Percentiles rank a stretch among this genome's conserved stretches.
These are phyloP conservation scores for Gloeopeniophorella convolvens DNA, from an alignment of 768 basidiomycete species.

Conservation along the genomic window DNA sequence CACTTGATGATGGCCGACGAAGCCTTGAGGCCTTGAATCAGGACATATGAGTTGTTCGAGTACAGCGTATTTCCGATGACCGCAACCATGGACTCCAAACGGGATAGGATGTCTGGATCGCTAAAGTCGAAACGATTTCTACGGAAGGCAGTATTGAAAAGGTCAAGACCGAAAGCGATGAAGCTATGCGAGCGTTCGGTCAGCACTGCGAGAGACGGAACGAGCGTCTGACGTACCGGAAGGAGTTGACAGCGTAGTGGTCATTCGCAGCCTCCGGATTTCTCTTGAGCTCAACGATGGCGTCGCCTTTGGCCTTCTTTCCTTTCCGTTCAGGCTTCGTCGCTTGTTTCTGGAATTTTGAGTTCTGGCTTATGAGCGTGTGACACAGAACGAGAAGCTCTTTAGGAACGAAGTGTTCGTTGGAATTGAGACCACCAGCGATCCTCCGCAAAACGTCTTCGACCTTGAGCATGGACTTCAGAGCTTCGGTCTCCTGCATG, in stretches of 20 bases:
- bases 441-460: slow-evolving; percentile 87
- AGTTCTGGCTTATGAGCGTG: slow-evolving; percentile 86
- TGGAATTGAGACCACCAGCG: slow-evolving; percentile 78
- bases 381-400: slow-evolving; percentile 81
- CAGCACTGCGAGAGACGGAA: slow-evolving; percentile 2
- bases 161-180: slow-evolving; percentile 84
- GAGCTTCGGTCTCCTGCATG: slow-evolving; percentile 77
- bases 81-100: slow-evolving; percentile 80
- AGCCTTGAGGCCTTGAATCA: slow-evolving; percentile 70
- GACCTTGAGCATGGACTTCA: slow-evolving; percentile 73
- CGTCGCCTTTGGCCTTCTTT: slow-evolving; percentile 39
- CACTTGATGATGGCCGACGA: slow-evolving; percentile 77
- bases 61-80: slow-evolving; percentile 91
- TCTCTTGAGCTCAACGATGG: slow-evolving; percentile 75
- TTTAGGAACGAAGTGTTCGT: slow-evolving; percentile 57
- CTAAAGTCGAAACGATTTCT: slow-evolving; percentile 83
- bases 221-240: slow-evolving; percentile 46
- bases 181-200: slow-evolving; percentile 46
- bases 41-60: slow-evolving; percentile 68
- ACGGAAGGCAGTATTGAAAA: slow-evolving; percentile 82
- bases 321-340: slow-evolving; percentile 31
- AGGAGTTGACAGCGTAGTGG: slow-evolving; percentile 82
- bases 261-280: slow-evolving; percentile 46
- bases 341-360: slow-evolving; percentile 70
- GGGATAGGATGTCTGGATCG: slow-evolving; percentile 64